Evolutionary conservation across 805 yeast genomes (phyloP).

Genomic region (Vanderwaltozyma tropicalis): DNA sequence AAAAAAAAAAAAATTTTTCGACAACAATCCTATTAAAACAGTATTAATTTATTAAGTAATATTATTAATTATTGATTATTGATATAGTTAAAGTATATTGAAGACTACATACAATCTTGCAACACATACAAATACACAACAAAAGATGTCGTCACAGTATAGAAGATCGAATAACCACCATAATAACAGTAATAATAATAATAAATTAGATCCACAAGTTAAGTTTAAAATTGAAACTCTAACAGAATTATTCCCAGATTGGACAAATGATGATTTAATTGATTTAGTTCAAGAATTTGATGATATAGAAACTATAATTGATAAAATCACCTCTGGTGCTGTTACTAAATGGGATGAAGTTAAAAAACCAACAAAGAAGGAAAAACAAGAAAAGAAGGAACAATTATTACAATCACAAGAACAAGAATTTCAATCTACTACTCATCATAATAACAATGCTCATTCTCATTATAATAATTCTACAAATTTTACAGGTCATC

Average conservation of each 20-base stretch:
- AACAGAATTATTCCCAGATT: constrained; percentile 84
- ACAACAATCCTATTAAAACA: too few species aligned
- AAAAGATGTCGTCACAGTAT: constrained; percentile 15
- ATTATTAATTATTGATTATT: too few species aligned
- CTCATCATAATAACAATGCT: constrained; percentile 9
- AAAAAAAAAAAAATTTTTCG: too few species aligned
- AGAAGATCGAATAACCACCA: constrained; percentile 14
- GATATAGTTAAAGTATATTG: too few species aligned
- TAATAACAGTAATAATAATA: constrained; percentile 3
- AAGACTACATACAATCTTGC: too few species aligned
- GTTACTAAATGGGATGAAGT: constrained; percentile 93
- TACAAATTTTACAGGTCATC: neutral
- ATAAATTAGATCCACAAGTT: constrained; percentile 25
- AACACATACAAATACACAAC: constrained; percentile 7
- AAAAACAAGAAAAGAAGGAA: constrained; percentile 32
- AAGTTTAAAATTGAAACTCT: constrained; percentile 43
- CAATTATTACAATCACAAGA: constrained; percentile 11
- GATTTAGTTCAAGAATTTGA: constrained; percentile 67
- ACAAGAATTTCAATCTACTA: constrained; percentile 7
- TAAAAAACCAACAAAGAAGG: constrained; percentile 51
- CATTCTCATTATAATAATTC: neutral
- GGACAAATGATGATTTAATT: constrained; percentile 78
- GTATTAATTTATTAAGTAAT: too few species aligned
- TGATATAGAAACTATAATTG: constrained; percentile 71
- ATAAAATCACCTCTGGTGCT: constrained; percentile 81